Conservation (phyloP, 208 protist species). For the Wallacemonas rigidus region DNA sequence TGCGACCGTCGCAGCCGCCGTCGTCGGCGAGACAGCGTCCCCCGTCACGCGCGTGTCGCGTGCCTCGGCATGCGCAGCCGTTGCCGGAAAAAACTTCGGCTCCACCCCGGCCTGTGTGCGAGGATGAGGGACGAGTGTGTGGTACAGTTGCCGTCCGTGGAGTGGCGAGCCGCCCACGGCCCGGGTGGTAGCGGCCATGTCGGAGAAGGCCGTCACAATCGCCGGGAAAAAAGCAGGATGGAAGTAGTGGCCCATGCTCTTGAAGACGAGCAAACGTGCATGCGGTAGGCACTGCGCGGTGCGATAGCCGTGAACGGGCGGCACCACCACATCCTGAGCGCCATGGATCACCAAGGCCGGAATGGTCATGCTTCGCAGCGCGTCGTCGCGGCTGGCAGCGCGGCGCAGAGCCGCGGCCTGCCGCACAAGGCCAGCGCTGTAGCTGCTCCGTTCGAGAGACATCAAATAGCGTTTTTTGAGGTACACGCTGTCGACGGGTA, state of each 20-base stretch:
- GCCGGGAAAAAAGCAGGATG: constrained; percentile 71
- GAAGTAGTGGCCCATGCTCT: constrained; percentile 87
- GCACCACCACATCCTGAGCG: constrained; percentile 70
- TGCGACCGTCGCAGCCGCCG: constrained; percentile 10
- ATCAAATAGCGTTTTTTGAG: constrained; percentile 61
- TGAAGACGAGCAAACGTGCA: constrained; percentile 58
- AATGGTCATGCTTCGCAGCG: constrained; percentile 38
- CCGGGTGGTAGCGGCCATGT: constrained; percentile 25
- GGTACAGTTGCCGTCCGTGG: not conserved
- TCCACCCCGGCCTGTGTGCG: not conserved
- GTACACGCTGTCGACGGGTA: constrained; percentile 64
- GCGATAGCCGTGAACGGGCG: constrained; percentile 70
- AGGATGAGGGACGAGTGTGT: not conserved
- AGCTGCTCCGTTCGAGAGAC: constrained; percentile 59
- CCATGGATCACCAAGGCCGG: constrained; percentile 79
- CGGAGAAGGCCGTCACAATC: constrained; percentile 42
- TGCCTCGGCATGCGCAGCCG: not conserved
- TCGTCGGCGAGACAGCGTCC: constrained; percentile 32
- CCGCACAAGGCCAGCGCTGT: constrained; percentile 61
- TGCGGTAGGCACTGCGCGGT: constrained; percentile 62
- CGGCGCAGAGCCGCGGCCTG: constrained; percentile 71
- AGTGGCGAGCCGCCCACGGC: constrained; percentile 7
- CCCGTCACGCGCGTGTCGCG: constrained; percentile 25
- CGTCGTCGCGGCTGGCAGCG: constrained; percentile 44
- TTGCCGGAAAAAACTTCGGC: not conserved